Evolutionary conservation across 495 filamentous ascomycete species (phyloP).

Genomic region (Trichodelitschia bisporula): DNA sequence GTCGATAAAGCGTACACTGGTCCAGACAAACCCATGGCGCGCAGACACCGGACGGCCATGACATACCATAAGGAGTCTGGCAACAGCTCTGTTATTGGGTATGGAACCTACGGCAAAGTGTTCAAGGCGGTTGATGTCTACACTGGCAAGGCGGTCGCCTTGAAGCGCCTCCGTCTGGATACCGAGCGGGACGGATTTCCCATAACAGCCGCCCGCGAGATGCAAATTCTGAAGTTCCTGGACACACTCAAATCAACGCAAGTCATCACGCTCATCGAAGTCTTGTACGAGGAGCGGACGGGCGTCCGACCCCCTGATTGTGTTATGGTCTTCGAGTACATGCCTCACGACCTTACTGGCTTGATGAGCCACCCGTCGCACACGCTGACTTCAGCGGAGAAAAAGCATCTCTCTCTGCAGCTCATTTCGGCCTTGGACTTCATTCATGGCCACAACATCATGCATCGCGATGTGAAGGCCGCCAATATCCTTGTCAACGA

Average conservation of each 20-base stretch:
- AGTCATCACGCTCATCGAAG: constrained; percentile 69
- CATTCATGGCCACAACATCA: background rate
- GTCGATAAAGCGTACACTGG: too few relatives aligned
- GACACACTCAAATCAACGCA: constrained; percentile 83
- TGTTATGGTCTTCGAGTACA: constrained; percentile 99
- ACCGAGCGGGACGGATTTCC: constrained; percentile 95
- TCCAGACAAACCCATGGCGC: too few relatives aligned
- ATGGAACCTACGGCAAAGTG: constrained; percentile 89
- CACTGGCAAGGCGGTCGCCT: constrained; percentile 66
- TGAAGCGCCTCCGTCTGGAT: constrained; percentile 92
- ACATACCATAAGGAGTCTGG: constrained; percentile 83
- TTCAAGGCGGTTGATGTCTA: constrained; percentile 96
- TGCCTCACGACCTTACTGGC: constrained; percentile 78
- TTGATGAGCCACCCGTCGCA: constrained; percentile 87
- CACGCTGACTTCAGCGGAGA: constrained; percentile 60
- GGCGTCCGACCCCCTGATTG: too few relatives aligned
- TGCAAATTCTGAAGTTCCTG: constrained; percentile 87
- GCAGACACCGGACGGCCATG: constrained; percentile 60
- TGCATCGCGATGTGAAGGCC: constrained; percentile 7
- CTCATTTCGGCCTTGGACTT: constrained; percentile 72
- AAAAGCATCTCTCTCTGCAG: constrained; percentile 83
- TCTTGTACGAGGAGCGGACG: constrained; percentile 96
- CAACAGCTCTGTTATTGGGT: constrained; percentile 83
- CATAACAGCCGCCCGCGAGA: constrained; percentile 87
- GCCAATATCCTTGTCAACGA: constrained; percentile 80